phyloP scores from a whole-genome alignment of 176 grass and related monocot species.

The Cocos nucifera region DNA sequence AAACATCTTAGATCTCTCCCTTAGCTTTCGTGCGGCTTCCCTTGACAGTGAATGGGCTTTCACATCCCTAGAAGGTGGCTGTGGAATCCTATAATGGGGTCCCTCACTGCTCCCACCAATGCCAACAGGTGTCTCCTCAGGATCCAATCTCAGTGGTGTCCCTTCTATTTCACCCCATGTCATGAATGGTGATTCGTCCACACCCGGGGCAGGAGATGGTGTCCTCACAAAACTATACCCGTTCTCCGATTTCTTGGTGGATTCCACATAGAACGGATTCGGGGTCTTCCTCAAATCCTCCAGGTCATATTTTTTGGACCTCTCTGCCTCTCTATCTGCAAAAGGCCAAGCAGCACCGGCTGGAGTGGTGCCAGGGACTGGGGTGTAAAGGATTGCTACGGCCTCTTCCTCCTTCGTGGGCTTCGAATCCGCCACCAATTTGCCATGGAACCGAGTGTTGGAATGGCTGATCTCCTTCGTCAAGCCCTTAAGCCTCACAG shows the following conservation, averaged over 20 bases:
- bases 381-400: slow-evolving; percentile 54
- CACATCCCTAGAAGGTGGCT: slow-evolving; percentile 55
- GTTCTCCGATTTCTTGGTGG: slow-evolving; percentile 53
- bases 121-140: slow-evolving; percentile 34
- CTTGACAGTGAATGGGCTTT: slow-evolving; percentile 84
- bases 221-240: slow-evolving; percentile 88
- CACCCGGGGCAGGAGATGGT: slow-evolving; percentile 71
- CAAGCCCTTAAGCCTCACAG: slow-evolving; percentile 52
- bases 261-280: slow-evolving; percentile 64
- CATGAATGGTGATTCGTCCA: slow-evolving; percentile 93
- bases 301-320: slow-evolving; percentile 73
- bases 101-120: slow-evolving; percentile 30
- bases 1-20: slow-evolving; percentile 52
- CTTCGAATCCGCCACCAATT: slow-evolving; percentile 25
- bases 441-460: slow-evolving; percentile 66
- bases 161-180: slow-evolving; percentile 97
- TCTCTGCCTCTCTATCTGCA: slow-evolving; percentile 43
- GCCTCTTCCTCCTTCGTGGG: slow-evolving; percentile 48
- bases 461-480: slow-evolving; percentile 77
- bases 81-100: slow-evolving; percentile 70
- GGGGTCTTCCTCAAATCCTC: slow-evolving; percentile 91
- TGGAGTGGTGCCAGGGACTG: slow-evolving; percentile 57
- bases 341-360: slow-evolving; percentile 34
- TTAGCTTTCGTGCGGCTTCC: slow-evolving; percentile 84
- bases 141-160: slow-evolving; percentile 70